A percentile compares a stretch with the other conserved stretches of the same genome.
phyloP scores from a whole-genome alignment of 1,139 yeast species.

The Debaryomycetaceae sp. region DNA sequence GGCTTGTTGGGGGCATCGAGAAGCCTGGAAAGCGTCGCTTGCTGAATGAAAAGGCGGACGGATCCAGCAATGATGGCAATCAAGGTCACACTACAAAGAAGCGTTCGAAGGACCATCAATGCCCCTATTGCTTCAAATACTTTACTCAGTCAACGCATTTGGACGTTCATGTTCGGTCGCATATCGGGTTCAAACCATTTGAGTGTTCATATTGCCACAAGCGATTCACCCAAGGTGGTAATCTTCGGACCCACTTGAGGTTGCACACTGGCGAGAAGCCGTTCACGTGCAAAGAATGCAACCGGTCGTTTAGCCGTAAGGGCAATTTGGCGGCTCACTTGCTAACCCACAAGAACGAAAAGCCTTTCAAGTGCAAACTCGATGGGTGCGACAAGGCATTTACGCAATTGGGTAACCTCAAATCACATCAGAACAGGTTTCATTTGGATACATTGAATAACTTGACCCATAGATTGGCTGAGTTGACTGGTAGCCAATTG shows the following conservation, averaged over 20 bases:
- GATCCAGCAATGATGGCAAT: conserved; percentile 15
- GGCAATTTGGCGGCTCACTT: conserved; percentile 87
- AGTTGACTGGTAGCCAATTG: conserved; percentile 43
- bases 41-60: conserved; percentile 15
- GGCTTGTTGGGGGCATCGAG: conserved; percentile 80
- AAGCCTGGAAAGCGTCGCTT: conserved; percentile 44
- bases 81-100: conserved; percentile 15
- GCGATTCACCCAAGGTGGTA: conserved; percentile 88
- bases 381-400: conserved; percentile 82
- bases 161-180: conserved; percentile 75
- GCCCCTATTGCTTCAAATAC: conserved; percentile 64
- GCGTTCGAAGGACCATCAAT: conserved; percentile 55
- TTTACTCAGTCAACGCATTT: conserved; percentile 75
- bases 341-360: conserved; percentile 72
- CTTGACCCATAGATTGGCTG: conserved; percentile 63
- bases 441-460: conserved; percentile 67
- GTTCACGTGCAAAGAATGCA: conserved; percentile 69
- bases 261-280: conserved; percentile 93
- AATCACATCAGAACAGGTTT: conserved; percentile 89
- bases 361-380: conserved; percentile 76
- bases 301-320: conserved; percentile 74
- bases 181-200: conserved; percentile 75
- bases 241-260: conserved; percentile 79
- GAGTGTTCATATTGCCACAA: conserved; percentile 77
- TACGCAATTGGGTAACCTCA: conserved; percentile 88